phyloP scores from a whole-genome alignment of 345 rosid species.

The Eucalyptus victrix region DNA sequence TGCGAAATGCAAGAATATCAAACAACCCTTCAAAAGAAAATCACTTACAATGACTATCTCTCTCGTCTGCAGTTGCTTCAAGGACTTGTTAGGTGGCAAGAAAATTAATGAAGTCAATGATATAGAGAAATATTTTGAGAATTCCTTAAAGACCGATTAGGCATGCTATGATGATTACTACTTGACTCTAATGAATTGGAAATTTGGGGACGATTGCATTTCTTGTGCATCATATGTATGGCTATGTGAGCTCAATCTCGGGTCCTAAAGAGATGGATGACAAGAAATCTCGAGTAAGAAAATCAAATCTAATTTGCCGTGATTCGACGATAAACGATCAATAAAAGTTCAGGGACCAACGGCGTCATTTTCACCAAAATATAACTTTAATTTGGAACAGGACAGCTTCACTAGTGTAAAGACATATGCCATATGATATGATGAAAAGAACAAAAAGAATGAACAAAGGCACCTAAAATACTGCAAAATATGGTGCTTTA shows the following conservation, averaged over 20 bases:
- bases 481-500: not conserved
- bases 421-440: not conserved
- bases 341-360: not conserved
- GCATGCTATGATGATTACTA: not conserved
- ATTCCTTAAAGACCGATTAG: fast-evolving
- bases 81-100: not conserved
- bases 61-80: not conserved
- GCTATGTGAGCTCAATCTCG: not conserved
- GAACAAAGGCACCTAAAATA: not conserved
- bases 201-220: not conserved
- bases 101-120: not conserved
- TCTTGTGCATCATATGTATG: not conserved
- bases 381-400: not conserved
- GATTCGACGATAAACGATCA: fast-evolving
- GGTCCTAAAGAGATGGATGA: not conserved
- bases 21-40: not conserved
- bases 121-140: not conserved
- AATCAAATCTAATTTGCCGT: not conserved
- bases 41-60: not conserved
- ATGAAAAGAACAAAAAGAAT: not conserved
- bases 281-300: not conserved
- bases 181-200: not conserved
- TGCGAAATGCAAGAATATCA: not conserved
- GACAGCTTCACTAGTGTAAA: not conserved
- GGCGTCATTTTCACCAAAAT: not conserved